Percentiles rank a stretch among this genome's conserved stretches.
Evolutionary conservation across 331 rosid species (phyloP).

Genomic region (Acacia pycnantha): DNA sequence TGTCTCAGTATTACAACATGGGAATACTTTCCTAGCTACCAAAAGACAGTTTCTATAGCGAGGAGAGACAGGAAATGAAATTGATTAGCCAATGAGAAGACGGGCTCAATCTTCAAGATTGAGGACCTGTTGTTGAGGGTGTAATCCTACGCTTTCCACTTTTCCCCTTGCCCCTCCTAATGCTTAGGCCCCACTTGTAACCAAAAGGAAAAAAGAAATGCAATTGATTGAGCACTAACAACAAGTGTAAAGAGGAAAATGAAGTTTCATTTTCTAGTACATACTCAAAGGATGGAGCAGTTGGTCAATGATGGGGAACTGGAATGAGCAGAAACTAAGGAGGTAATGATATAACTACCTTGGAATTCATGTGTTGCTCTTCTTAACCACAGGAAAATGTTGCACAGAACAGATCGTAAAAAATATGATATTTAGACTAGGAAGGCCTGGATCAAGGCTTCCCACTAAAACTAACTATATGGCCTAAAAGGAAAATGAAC

Average conservation of each 20-base stretch:
- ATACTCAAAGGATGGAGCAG: constrained; percentile 1
- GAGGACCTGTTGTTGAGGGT: neutral
- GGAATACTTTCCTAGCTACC: neutral
- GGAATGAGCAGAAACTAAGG: neutral
- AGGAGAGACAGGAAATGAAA: neutral
- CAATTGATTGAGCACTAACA: neutral
- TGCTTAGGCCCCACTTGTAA: neutral
- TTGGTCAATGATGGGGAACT: neutral
- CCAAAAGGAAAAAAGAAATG: neutral
- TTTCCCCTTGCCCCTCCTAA: neutral
- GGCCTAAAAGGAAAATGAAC: neutral
- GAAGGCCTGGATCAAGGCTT: neutral
- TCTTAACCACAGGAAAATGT: neutral
- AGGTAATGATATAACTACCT: neutral
- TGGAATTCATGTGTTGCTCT: neutral
- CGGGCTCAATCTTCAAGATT: neutral
- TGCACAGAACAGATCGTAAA: neutral
- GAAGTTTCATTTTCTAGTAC: neutral
- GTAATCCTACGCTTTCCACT: neutral
- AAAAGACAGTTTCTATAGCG: no score
- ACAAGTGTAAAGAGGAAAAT: neutral
- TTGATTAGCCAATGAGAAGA: neutral
- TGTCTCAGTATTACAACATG: neutral
- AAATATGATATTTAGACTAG: neutral
- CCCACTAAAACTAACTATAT: neutral